Percentiles rank a stretch among this genome's conserved stretches.
Evolutionary conservation across 192 early-diverging fungal genomes (phyloP).

Genomic region (Chytriomyces confervae): DNA sequence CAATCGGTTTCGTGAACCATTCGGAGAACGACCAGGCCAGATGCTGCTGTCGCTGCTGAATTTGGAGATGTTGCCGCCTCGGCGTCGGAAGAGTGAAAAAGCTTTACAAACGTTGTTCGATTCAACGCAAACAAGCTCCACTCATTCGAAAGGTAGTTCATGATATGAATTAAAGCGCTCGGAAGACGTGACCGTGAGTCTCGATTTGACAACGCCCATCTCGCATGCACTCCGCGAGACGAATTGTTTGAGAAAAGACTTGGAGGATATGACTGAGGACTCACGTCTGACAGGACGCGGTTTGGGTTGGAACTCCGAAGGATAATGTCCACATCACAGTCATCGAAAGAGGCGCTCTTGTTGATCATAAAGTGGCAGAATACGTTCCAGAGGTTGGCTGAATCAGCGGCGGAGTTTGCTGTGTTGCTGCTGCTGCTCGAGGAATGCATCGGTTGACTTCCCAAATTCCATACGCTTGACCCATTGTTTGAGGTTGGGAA

Average conservation of each 20-base stretch:
- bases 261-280: conserved; percentile 8
- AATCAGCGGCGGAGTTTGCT: conserved; percentile 31
- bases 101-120: conserved; percentile 40
- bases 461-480: not conserved
- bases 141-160: conserved; percentile 35
- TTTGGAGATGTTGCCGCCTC: not conserved
- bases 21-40: conserved; percentile 51
- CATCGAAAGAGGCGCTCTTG: conserved; percentile 42
- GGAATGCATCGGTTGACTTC: not conserved
- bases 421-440: not conserved
- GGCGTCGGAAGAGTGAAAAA: conserved; percentile 28
- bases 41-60: conserved; percentile 1
- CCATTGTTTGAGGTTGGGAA: conserved; percentile 5
- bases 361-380: conserved; percentile 45
- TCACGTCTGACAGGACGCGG: conserved; percentile 15
- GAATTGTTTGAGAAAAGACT: not conserved
- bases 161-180: conserved; percentile 47
- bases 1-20: conserved; percentile 53
- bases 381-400: conserved; percentile 47
- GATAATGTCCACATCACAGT: conserved; percentile 44
- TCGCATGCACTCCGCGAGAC: too few species aligned
- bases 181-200: conserved; percentile 17
- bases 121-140: conserved; percentile 50
- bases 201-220: too few species aligned
- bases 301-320: conserved; percentile 47